These are phyloP conservation scores for Puccinellia tenuiflora DNA, from an alignment of 176 grass and related monocot genomes.

Conservation along the genomic window DNA sequence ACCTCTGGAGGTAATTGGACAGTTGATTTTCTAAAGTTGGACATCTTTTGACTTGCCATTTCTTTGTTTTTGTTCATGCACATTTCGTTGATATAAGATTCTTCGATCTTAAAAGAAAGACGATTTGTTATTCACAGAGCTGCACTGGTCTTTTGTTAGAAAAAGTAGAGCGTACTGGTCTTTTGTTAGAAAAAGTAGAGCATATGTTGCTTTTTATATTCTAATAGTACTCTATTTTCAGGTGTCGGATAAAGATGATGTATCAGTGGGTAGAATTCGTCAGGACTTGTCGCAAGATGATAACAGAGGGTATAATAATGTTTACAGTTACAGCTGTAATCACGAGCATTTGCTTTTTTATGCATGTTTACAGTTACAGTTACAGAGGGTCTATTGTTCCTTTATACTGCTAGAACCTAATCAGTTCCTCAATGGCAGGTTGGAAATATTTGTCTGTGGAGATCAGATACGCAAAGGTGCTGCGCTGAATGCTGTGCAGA, in stretches of 20 bases:
- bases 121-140: too few relatives aligned
- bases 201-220: not conserved
- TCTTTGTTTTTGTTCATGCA: not conserved
- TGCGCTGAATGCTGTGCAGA: conserved; percentile 90
- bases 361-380: too few relatives aligned
- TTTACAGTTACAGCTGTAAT: not conserved
- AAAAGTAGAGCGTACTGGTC: not conserved
- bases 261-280: conserved; percentile 88
- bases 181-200: not conserved
- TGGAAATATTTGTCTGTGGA: conserved; percentile 94
- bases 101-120: not conserved
- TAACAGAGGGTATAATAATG: conserved; percentile 66
- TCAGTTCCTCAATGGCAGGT: conserved; percentile 35
- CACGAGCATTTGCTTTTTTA: not conserved
- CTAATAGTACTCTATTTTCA: conserved; percentile 22
- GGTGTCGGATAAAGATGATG: conserved; percentile 93
- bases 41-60: not conserved
- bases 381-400: too few relatives aligned
- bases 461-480: conserved; percentile 99
- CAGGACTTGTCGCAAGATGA: conserved; percentile 80
- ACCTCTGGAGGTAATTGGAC: conserved; percentile 56
- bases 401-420: conserved; percentile 12
- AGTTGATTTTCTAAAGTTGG: not conserved
- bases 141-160: not conserved
- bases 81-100: not conserved